Conservation (phyloP, 257 asterid genomes). For the Plantago elongata region DNA sequence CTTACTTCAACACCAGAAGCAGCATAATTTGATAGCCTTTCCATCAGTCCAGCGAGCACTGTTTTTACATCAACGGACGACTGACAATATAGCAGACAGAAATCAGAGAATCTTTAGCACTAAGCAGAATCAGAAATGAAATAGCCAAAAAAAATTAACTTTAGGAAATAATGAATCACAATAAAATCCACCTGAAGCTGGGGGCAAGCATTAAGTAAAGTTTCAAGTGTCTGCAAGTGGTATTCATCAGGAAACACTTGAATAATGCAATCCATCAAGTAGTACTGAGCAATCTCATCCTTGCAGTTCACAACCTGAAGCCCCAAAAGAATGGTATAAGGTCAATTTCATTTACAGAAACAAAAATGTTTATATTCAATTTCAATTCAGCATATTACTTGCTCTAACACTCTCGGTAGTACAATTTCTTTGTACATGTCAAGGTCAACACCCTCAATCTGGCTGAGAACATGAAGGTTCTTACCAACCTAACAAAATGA, state of each 20-base stretch:
- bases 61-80: conserved; percentile 88
- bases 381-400: conserved; percentile 42
- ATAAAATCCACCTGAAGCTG: conserved; percentile 80
- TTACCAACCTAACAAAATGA: conserved; percentile 78
- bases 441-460: conserved; percentile 97
- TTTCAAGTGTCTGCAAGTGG: conserved; percentile 96
- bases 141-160: conserved; percentile 18
- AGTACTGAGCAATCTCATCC: conserved; percentile 93
- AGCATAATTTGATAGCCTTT: conserved; percentile 95
- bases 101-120: conserved; percentile 21
- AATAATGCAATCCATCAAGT: conserved; percentile 97
- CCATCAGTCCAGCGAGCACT: conserved; percentile 95
- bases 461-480: conserved; percentile 96
- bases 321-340: conserved; percentile 17
- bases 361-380: conserved; percentile 4
- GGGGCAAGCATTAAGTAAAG: conserved; percentile 89
- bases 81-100: conserved; percentile 42
- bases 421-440: conserved; percentile 90
- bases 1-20: conserved; percentile 92
- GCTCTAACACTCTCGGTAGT: conserved; percentile 96
- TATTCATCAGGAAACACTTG: conserved; percentile 99
- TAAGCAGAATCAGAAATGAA: conserved; percentile 11
- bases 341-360: conserved; percentile 16
- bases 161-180: conserved; percentile 16
- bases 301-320: conserved; percentile 93